Evolutionary conservation across 768 basidiomycete genomes (phyloP), one percentile per base, ranked within the genome.

Genomic region (Pulveroboletus sp.): DNA sequence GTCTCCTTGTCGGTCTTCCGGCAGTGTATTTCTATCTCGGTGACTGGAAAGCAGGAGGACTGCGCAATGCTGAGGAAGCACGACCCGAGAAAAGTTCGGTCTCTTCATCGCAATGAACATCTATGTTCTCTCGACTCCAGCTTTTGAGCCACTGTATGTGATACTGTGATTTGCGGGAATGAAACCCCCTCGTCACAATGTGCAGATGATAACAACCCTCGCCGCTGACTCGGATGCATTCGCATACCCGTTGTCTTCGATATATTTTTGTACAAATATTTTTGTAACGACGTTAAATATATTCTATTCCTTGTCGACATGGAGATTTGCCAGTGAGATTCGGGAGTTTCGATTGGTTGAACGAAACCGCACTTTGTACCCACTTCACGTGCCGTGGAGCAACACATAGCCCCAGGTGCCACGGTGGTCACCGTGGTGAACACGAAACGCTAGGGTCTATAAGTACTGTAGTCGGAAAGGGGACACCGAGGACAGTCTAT

Each of bases 1-100:
- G 73, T 9, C 68, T 82, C 26, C 65, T 83, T 36, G 82, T 88
- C 23, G 86, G 73, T 27, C 61, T 86, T 5, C 86, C 86, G 3
- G 82, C 76, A 1, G 68, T 73, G 5, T 85, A 85, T 60, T 81
- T 84, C 68, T 82, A 83, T 58, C 76, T 86, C 5, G 60, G 61
- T 27, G 81, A 85, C 57, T 77, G 76, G 64, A 59, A 48, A 16
- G 63, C 63, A 6, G 72, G 61, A 22, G 72, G 71, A 13, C 55
- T 81, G 36, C 63, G 67, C 17, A 50, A 57, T 4, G 72, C 70
- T 3, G 81, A 82, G 54, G 68, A 72, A 53, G 71, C 55, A 27
- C 47, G 8, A n/a, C 12, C 5, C 32, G 51, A 56, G 43, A 58
- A 56, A 47, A 6, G 1, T 20, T 63, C 55, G 27, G 45, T 42